These are phyloP conservation scores for Cordyceps javanica DNA, from an alignment of 2,329 filamentous ascomycete genomes.

Conservation along the genomic window DNA sequence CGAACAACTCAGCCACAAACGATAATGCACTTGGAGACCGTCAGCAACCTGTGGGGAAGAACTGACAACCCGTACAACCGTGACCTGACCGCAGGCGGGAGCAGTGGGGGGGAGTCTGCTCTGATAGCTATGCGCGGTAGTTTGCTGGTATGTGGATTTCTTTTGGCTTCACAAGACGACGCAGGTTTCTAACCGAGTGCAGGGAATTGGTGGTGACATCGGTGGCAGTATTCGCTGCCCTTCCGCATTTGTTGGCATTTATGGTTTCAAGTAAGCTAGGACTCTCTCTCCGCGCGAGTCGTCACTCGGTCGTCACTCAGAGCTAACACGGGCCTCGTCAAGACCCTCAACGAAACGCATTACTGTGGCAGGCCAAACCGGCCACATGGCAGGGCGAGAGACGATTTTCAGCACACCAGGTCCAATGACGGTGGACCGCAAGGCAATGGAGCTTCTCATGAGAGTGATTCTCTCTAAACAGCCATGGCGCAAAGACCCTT, in stretches of 20 bases:
- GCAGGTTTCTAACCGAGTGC: accelerated
- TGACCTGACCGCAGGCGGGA: slow-evolving; percentile 55
- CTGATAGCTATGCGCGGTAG: slow-evolving; percentile 36
- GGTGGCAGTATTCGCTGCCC: slow-evolving; percentile 35
- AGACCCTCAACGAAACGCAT: slow-evolving; percentile 29
- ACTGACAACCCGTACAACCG: slow-evolving; percentile 59
- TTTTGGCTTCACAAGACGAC: neutral
- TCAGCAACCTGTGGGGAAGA: slow-evolving; percentile 58
- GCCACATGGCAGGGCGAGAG: slow-evolving; percentile 29
- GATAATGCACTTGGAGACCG: slow-evolving; percentile 49
- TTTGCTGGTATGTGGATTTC: slow-evolving; percentile 23
- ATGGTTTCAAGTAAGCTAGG: slow-evolving; percentile 26
- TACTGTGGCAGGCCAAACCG: slow-evolving; percentile 21
- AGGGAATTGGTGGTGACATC: slow-evolving; percentile 37
- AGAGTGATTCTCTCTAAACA: slow-evolving; percentile 23
- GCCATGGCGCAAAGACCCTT: slow-evolving; percentile 29
- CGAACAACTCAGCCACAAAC: slow-evolving; percentile 64
- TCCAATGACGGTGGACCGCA: slow-evolving; percentile 29
- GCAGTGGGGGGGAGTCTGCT: slow-evolving; percentile 51
- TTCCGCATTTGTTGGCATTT: slow-evolving; percentile 29
- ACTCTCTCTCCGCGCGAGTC: too few relatives aligned
- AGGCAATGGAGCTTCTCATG: slow-evolving; percentile 30
- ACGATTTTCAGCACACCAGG: slow-evolving; percentile 27
- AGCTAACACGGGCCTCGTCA: neutral
- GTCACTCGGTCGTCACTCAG: neutral